A percentile compares a stretch with the other conserved stretches of the same genome.
These are phyloP conservation scores for Tetrapisispora pingtungensis DNA, from an alignment of 805 yeast species.

Conservation along the genomic window DNA sequence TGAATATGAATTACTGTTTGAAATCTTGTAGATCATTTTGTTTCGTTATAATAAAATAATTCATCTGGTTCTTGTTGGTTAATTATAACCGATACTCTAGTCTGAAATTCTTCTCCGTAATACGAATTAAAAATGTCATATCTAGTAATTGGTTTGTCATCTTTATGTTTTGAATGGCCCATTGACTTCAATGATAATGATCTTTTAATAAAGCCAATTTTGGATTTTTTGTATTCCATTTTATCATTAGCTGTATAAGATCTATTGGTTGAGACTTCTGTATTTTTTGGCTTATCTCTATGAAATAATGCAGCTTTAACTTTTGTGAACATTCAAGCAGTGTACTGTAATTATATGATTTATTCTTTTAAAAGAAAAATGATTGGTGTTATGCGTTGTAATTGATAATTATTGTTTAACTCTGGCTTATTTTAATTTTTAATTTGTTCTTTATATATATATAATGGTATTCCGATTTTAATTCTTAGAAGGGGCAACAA, in stretches of 20 bases:
- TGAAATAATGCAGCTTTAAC: background rate
- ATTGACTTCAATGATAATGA: background rate
- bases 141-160: conserved; percentile 1
- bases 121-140: conserved; percentile 3
- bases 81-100: background rate
- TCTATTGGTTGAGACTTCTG: background rate
- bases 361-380: too few relatives aligned
- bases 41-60: background rate
- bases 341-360: too few relatives aligned
- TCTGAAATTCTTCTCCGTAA: background rate
- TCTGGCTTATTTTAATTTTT: too few relatives aligned
- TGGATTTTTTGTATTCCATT: background rate
- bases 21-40: background rate
- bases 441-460: too few relatives aligned
- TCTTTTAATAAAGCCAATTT: background rate
- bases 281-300: background rate
- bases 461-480: too few relatives aligned
- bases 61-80: background rate
- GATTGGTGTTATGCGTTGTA: too few relatives aligned
- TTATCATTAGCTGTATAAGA: background rate
- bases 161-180: background rate
- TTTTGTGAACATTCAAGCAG: too few relatives aligned
- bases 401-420: too few relatives aligned
- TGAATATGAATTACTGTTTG: too few relatives aligned
- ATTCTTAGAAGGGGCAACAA: too few relatives aligned